A percentile compares a stretch with the other conserved stretches of the same genome.
These are phyloP conservation scores for Sclerotinia glacialis DNA, from an alignment of 2,329 filamentous ascomycete genomes.

Conservation along the genomic window DNA sequence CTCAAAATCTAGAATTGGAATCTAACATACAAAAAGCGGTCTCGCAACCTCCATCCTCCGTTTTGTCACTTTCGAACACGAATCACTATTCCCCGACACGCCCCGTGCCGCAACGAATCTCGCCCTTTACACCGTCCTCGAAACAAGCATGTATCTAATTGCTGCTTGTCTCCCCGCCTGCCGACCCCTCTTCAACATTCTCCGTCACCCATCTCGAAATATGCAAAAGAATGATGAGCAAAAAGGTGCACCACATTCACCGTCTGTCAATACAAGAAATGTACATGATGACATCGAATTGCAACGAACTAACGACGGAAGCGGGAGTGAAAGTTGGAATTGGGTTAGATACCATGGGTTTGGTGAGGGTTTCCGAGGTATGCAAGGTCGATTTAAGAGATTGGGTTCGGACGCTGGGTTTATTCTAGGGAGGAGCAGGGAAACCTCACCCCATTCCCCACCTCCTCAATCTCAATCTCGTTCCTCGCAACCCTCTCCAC, in stretches of 20 bases:
- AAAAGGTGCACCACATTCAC: not conserved
- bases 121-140: constrained; percentile 18
- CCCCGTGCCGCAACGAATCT: constrained; percentile 19
- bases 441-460: not conserved
- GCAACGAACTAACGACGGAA: not conserved
- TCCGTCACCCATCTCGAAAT: constrained; percentile 13
- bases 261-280: not conserved
- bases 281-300: constrained; percentile 2
- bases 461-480: not conserved
- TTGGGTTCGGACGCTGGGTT: not conserved
- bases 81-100: constrained; percentile 16
- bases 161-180: constrained; percentile 22
- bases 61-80: constrained; percentile 14
- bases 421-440: not conserved
- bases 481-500: not conserved
- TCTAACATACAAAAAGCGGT: constrained; percentile 19
- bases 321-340: not conserved
- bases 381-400: constrained; percentile 14
- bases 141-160: constrained; percentile 24
- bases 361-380: not conserved
- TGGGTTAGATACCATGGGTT: not conserved
- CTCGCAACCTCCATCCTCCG: constrained; percentile 22
- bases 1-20: not conserved
- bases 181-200: constrained; percentile 17
- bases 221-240: not conserved